Evolutionary conservation across 352 stramenopile species (phyloP), one percentile per base, ranked within the genome.

Genomic region (Elongisporangium anandrum): DNA sequence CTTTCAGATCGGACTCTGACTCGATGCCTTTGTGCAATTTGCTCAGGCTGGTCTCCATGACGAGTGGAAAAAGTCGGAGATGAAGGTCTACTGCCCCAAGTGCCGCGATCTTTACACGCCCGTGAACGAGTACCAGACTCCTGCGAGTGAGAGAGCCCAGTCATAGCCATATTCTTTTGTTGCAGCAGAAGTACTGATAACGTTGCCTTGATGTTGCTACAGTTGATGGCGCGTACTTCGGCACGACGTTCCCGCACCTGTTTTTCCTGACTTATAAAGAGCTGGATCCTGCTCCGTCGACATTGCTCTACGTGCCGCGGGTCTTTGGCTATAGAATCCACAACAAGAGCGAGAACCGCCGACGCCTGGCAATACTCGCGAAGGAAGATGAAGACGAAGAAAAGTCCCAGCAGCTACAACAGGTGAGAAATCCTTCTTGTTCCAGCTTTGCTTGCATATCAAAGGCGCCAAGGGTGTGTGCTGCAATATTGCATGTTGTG

Each of bases 191-290:
- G n/a, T n/a, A n/a, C n/a, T n/a, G n/a, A n/a, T n/a, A n/a, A n/a
- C n/a, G n/a, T n/a, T n/a, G n/a, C n/a, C n/a, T 57, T 6, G 41
- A 9, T 50, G 17, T 57, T 20, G 48, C 17, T 63, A 19, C 53
- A 95, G 85, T 95, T 72, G 97, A 99, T 68, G 97, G 97, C 57
- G 94, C 96, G 13, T 99, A 99, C 83, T 99, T 99, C 82, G 97
- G 97, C 39, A 99, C 96, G 48, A 99, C 97, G 20, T 99, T 99
- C 81, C 96, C 97, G 57, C 97, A 99, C 75, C 73, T 99, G 61
- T 99, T 99, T 86, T 95, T 99, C 63, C 95, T 99, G 87, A 98
- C 95, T 56, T 98, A 99, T 77, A 93, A 85, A 66, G 96, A 98
- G 69, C 64, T 96, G 52, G 84, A 94, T 57, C 86, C 86, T n/a